Evolutionary conservation across 495 filamentous ascomycete genomes (phyloP).

Genomic region (Penicillium cosmopolitanum): DNA sequence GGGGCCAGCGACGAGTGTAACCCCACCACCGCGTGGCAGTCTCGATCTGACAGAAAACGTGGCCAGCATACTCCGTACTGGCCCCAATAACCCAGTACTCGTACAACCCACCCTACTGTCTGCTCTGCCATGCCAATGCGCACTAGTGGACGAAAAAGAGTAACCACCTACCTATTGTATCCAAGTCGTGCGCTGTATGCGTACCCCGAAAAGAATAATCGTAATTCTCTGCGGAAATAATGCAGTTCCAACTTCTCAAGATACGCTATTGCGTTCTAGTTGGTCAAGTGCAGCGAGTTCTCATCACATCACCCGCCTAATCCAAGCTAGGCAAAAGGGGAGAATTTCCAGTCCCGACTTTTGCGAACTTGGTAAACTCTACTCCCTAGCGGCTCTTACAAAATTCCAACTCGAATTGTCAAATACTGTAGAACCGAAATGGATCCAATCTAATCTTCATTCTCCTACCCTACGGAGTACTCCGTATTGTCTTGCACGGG

Average conservation of each 20-base stretch:
- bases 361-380: neutral
- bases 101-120: neutral
- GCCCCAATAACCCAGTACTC: neutral
- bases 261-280: neutral
- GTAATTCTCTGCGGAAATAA: neutral
- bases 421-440: neutral
- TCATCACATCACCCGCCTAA: neutral
- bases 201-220: too few species aligned
- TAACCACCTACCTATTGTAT: too few species aligned
- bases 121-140: neutral
- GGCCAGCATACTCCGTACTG: slow-evolving; percentile 2
- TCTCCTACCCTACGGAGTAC: neutral
- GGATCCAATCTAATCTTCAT: neutral
- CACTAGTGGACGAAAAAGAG: too few species aligned
- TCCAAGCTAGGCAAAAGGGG: slow-evolving; percentile 1
- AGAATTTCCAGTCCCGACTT: neutral
- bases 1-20: slow-evolving; percentile 4
- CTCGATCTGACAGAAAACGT: slow-evolving; percentile 12
- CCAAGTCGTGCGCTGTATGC: too few species aligned
- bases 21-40: slow-evolving; percentile 4
- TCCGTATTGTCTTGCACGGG: neutral
- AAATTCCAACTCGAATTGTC: neutral
- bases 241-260: neutral
- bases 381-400: neutral
- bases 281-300: neutral